Evolutionary conservation across 1,284 basidiomycete species (phyloP), one percentile per base, ranked within the genome.

Genomic region (Papiliotrema fonsecae): DNA sequence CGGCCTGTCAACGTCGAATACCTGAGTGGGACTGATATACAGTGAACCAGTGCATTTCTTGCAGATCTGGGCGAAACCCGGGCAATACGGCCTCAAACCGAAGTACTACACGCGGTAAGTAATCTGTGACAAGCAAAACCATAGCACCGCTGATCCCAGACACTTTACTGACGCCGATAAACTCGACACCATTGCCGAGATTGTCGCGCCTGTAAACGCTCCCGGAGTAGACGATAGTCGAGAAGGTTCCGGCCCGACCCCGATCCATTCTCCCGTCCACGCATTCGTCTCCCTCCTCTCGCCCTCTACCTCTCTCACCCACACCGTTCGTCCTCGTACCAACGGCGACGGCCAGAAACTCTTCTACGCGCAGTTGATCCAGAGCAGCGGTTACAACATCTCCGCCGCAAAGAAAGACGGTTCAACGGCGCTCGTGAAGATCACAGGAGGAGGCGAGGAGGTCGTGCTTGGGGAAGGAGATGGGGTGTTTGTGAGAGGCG

Each of bases 91-190:
- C 21, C 78, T 88, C 16, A 69, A 71, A 25, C 88, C 90, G 0
- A 79, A 81, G 48, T 94, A 94, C 72, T 93, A 81, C 73, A 91
- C 87, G 13, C 82, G 87, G 76, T 77, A 31, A 55, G 60, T 50
- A 47, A 13, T n/a, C 37, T 24, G 9, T 21, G 7, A 21, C 9
- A 16, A 4, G 2, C n/a, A 39, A 13, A n/a, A 30, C 10, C n/a
- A n/a, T n/a, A 49, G 22, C 30, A n/a, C 10, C 2, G 27, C 45
- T 45, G 28, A 42, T 24, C 19, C 30, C 45, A 79, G 82, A n/a
- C 80, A 87, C 68, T 91, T 90, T 66, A 75, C 81, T 16, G 88
- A 92, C 63, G 83, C 77, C n/a, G 81, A 87, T 63, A 94, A 93
- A 77, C 77, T 72, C 55, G 81, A 89, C 66, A 79, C 77, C 37